Base-by-base conservation (phyloP, 1,139 yeast genomes). In the Kodamaea alishanica region DNA sequence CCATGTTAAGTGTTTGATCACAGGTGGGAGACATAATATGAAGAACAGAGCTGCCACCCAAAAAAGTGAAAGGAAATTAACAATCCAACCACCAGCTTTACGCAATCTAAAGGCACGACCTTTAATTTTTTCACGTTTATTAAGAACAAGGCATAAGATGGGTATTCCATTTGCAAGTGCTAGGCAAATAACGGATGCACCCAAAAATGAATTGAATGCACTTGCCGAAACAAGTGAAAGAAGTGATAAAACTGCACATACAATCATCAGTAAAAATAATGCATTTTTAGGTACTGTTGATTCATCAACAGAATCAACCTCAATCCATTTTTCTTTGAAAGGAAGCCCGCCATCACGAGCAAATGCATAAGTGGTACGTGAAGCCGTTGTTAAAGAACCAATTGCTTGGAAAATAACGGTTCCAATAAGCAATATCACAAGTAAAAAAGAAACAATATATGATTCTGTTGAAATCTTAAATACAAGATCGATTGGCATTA, bases 261-360 rank as follows among this genome's bases (percentile, higher is more conserved):
- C 76, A 1, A 65, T 70, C 73, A 83, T 82, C n/a, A 89, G 80
- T 33, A 86, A 65, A 41, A 81, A 62, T 34, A 85, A 69, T 0
- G 95, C 87, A 58, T 85, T 80, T 48, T 76, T 79, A 1, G 95
- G 96, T 22, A 84, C 80, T 8, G 63, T 67, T 41, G 67, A 71
- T 44, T 75, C 77, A 35, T 82, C 82, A 8, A 65, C 60, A 2
- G 77, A 67, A 47, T 82, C 81, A 31, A 86, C 87, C 48, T 75
- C 73, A 5, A 79, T 73, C 84, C 89, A 84, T 29, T 73, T 57
- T 8, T 73, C 67, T 43, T 81, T 77, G 49, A 73, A 79, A 0
- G 96, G 96, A 34, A 88, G 64, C 0, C 94, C 96, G 33, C 85
- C 89, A 58, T 88, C 97, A 61, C 97, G 78, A 38, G 95, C 87